Conservation (phyloP, 768 basidiomycete genomes). For the Trametopsis cervina region DNA sequence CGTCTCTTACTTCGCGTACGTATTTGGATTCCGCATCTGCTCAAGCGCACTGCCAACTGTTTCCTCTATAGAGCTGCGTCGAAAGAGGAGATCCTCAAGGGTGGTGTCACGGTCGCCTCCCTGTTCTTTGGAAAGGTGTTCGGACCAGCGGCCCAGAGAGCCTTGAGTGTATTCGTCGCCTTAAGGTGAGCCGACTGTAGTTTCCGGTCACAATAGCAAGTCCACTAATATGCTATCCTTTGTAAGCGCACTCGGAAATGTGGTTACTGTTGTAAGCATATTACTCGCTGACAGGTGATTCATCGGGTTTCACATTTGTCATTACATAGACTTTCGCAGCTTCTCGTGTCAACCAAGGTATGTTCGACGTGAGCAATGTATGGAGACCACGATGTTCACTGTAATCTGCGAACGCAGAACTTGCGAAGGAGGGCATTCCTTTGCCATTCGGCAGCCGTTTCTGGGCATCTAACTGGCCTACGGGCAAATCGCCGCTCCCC, state of each 20-base stretch:
- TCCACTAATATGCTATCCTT: background rate
- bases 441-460: conserved; percentile 51
- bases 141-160: conserved; percentile 42
- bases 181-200: conserved; percentile 35
- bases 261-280: conserved; percentile 19
- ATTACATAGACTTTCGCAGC: conserved; percentile 41
- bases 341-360: conserved; percentile 45
- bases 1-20: conserved; percentile 49
- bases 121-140: conserved; percentile 57
- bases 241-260: conserved; percentile 27
- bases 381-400: background rate
- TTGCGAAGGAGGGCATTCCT: conserved; percentile 58
- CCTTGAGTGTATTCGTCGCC: conserved; percentile 51
- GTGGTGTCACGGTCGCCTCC: conserved; percentile 51
- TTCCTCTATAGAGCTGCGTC: conserved; percentile 30
- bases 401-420: conserved; percentile 20
- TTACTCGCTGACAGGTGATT: background rate
- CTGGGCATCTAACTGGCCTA: conserved; percentile 60
- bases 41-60: background rate
- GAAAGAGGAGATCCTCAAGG: conserved; percentile 39
- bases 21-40: background rate
- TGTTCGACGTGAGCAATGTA: background rate
- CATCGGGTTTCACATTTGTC: background rate
- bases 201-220: background rate
- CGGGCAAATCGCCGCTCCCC: conserved; percentile 48